Evolutionary conservation across 2,329 filamentous ascomycete species (phyloP).

Genomic region (Aspergillus aculeatus): DNA sequence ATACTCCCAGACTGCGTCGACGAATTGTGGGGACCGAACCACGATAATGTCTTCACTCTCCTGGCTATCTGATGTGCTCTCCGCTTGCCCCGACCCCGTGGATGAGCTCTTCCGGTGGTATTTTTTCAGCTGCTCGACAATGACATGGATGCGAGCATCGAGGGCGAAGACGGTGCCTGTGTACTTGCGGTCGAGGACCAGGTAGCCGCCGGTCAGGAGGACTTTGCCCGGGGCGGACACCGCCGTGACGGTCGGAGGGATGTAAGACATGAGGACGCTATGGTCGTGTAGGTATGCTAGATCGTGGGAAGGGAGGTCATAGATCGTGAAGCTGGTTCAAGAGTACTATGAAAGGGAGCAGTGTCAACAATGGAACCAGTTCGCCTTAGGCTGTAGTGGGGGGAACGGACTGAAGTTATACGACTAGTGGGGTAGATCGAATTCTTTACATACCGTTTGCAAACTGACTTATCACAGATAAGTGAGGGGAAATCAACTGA

Average conservation of each 20-base stretch:
- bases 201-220: constrained; percentile 87
- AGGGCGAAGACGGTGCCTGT: constrained; percentile 70
- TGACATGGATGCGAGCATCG: constrained; percentile 62
- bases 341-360: neutral
- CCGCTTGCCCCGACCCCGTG: constrained; percentile 16
- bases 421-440: neutral
- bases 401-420: neutral
- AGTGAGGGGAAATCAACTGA: neutral
- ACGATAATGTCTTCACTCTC: constrained; percentile 69
- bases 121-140: constrained; percentile 55
- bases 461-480: neutral
- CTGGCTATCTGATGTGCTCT: constrained; percentile 52
- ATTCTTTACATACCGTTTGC: neutral
- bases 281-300: neutral
- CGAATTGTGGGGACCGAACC: constrained; percentile 89
- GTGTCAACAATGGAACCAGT: neutral
- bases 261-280: constrained; percentile 11
- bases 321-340: neutral
- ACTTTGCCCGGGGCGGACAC: constrained; percentile 96
- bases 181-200: constrained; percentile 85
- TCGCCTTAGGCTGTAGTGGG: neutral
- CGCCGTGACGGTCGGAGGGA: constrained; percentile 45
- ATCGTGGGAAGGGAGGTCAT: neutral
- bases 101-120: constrained; percentile 21
- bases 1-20: constrained; percentile 84